phyloP scores from a whole-genome alignment of 306 rosid species.

The Trifolium repens region DNA sequence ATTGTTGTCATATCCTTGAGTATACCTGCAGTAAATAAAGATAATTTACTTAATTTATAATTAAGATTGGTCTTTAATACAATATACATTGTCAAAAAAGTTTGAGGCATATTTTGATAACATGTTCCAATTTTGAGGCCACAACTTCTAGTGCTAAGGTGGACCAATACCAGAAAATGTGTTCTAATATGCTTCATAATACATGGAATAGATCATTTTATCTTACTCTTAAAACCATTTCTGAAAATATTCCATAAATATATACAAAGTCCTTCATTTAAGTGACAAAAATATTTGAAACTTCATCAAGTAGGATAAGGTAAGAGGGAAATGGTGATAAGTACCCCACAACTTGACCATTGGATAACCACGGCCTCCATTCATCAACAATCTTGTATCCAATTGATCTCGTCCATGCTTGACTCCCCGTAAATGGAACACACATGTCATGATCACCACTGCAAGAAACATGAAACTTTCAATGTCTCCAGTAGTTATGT shows the following conservation, averaged over 20 bases:
- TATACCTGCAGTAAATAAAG: slow-evolving; percentile 58
- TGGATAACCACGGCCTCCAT: slow-evolving; percentile 89
- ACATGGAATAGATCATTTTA: neutral
- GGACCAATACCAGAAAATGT: slow-evolving; percentile 2
- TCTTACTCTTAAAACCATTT: slow-evolving; percentile 9
- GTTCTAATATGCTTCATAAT: slow-evolving; percentile 18
- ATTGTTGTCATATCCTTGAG: slow-evolving; percentile 72
- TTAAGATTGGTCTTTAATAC: slow-evolving; percentile 12
- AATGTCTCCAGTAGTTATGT: neutral
- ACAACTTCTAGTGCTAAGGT: neutral
- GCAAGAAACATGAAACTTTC: slow-evolving; percentile 25
- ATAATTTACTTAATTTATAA: slow-evolving; percentile 9
- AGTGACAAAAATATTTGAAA: slow-evolving; percentile 2
- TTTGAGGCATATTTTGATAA: neutral
- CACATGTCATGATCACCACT: slow-evolving; percentile 98
- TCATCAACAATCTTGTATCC: slow-evolving; percentile 77
- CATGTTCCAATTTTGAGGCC: neutral
- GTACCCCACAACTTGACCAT: slow-evolving; percentile 89
- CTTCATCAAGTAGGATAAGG: neutral
- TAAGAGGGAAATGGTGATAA: slow-evolving; percentile 27
- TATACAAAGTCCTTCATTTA: neutral
- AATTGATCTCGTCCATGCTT: slow-evolving; percentile 86
- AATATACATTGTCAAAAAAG: neutral
- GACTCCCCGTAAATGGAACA: slow-evolving; percentile 84
- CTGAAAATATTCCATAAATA: neutral